Evolutionary conservation across 2,329 filamentous ascomycete genomes (phyloP), one percentile per base, ranked within the genome.

Genomic region (Thielaviopsis ethacetica): DNA sequence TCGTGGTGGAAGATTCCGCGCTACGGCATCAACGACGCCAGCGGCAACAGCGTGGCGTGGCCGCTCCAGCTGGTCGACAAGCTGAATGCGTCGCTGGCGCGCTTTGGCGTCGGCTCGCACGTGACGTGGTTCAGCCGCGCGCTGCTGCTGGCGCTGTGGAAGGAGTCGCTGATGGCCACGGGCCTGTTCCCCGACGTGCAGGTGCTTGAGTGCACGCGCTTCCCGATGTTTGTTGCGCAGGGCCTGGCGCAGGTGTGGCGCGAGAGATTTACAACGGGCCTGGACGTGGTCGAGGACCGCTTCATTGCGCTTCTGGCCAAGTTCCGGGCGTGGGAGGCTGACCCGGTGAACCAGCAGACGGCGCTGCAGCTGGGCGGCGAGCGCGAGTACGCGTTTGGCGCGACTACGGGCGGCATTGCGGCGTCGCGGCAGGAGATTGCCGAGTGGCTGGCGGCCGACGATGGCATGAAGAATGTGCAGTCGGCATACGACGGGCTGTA

Each of bases 81-180:
- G 27, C 57, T 59, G 2, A 44, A 49, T 24, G 38, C 22, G 19
- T 27, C 54, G n/a, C n/a, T 47, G 21, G 44, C 38, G 13, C 52
- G 38, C 12, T 50, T 59, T 22, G 22, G 50, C 4, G 44, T 54
- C 5, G 21, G 34, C 21, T 26, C 47, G 3, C 34, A 53, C 17
- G 21, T 22, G 24, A 47, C 53, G 3, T 59, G 57, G 57, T 59
- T 59, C 24, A 27, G 51, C 1, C 30, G 57, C 7, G 57, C 57
- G 17, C n/a, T 59, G 19, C 19, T 59, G 34, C 54, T 59, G 26
- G 52, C 57, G 12, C 54, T 59, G 57, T 59, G 52, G 50, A 59
- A 59, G 26, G 57, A 59, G 26, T 53, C 52, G 38, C 19, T 26
- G 53, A n/a, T 17, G 5, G 57, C 57, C n/a, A 59, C 57, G 15